Evolutionary conservation across 2,329 filamentous ascomycete species (phyloP), one percentile per base, ranked within the genome.

Genomic region (Immersiporthe knoxdaviesiana): DNA sequence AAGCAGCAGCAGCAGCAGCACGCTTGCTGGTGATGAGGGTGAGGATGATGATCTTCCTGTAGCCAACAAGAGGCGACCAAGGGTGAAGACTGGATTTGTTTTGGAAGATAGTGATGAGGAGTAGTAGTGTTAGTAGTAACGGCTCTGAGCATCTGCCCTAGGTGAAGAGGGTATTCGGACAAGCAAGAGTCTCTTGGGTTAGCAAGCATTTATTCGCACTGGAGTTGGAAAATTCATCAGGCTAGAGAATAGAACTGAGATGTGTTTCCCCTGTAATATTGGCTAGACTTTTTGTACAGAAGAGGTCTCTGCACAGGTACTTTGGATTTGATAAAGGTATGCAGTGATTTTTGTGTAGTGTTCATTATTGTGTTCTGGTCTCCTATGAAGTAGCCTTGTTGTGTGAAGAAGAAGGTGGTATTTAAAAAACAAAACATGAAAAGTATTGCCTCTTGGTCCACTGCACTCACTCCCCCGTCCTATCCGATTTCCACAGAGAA

Each of bases 51-150:
- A 65, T 37, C 44, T 67, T 16, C 63, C 63, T 60, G 66, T 67
- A 30, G 47, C 50, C 37, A 65, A 37, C 63, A 72, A 70, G 60
- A 65, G 60, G 39, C 66, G 70, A 10, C 35, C 68, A 12, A 66
- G 70, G 54, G 66, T 59, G 16, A 66, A 63, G 47, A 37, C 27
- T 47, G 70, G 68, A 5, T 66, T 72, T 47, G 50, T 68, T 5
- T 47, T 72, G 66, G 70, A 72, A 37, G 70, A 69, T 24, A 70
- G 68, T 52, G 70, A 72, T 67, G 70, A 72, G 30, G 68, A 70
- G 60, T 70, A 63, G 30, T 24, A 59, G 16, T 59, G 35, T 8
- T 35, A 35, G n/a, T 35, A n/a, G 18, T 37, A n/a, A n/a, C n/a
- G 18, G 18, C 21, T 39, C 24, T 35, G 18, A 35, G 11, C 12